Base-by-base conservation (phyloP, 2,329 filamentous ascomycete genomes). In the Ambrosiella beaveri region DNA sequence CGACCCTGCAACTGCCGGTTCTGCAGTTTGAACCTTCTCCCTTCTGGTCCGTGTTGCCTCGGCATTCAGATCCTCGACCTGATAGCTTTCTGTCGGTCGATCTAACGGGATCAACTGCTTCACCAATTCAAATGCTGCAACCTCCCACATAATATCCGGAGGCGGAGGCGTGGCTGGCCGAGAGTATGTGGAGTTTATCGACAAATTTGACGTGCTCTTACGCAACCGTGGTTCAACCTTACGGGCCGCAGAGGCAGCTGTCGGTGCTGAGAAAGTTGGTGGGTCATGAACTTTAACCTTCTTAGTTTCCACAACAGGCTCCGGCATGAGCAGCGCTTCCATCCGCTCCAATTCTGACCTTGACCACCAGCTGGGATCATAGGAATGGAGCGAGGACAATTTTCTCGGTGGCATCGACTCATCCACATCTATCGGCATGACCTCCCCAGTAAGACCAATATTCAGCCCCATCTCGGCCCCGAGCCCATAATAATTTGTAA, bases 221-320 rank as follows among this genome's bases (percentile, higher is more conserved):
- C 80, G 77, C 62, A 86, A 73, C 61, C 81, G 85, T 1, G 84
- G 78, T 51, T 85, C 79, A 0, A 86, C 76, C 9, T 88, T 82
- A 69, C 88, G 95, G 27, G 88, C 88, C 1, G 82, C 81, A 47
- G 88, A 97, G 0, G 91, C 86, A 62, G 91, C 86, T 0, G 91
- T 97, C 0, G 90, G 88, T 1, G 89, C 88, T 1, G 82, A 88
- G 69, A 90, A 96, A 1, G 86, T 90, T 1, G 86, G 83, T 7
- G 75, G 68, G 1, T 41, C 47, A 19, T 78, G 77, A 12, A 75
- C 73, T 36, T 81, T 79, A 12, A 75, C 69, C 64, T 80, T 82
- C 64, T 71, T 77, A 7, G 71, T 71, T 58, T 75, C 74, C 7
- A 58, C 15, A 36, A 72, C 69, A 4, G 75, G 69, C 2, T 74